Base-by-base conservation (phyloP, 768 basidiomycete species). In the Trametes sanguinea region DNA sequence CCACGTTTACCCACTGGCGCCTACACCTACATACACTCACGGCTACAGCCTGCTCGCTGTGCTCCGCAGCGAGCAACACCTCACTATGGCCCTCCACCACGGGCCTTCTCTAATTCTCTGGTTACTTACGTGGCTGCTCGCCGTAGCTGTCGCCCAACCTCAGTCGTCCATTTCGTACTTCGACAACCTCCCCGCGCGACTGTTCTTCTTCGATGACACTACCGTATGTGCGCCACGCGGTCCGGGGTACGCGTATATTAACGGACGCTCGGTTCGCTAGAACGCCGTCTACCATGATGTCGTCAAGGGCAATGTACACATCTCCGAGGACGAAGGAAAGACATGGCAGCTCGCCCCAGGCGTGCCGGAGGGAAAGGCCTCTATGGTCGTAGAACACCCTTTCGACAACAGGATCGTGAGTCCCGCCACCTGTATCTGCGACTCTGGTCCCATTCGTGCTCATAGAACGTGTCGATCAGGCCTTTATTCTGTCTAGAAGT, bases 141-240 rank as follows among this genome's bases (percentile, higher is more conserved):
- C 40, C 3, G 6, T 58, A 22, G 53, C 42, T 0, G 13, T 35
- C 32, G 67, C 67, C 3, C 81, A 80, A 30, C 87, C 86, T 67
- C 71, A 80, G 61, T 76, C 81, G 64, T 63, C 75, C 6, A 67
- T 87, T 55, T 80, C 75, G 37, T 76, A 79, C 59, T 92, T 96
- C 73, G 69, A 83, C 51, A 90, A 90, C 72, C 76, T 91, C 39
- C 94, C 94, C 8, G 83, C 83, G 11, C 81, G 83, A 67, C 71
- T 96, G 54, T 91, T 90, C 78, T 98, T 94, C 81, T 97, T 98
- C 76, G 92, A 98, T 64, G 96, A 97, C 76, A 88, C 92, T 6
- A 75, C 88, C 33, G 95, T 95, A 67, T 67, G 89, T 78, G 27
- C 62, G n/a, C 13, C 50, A 37, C 39, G 61, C 48, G 53, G 61